Conservation (phyloP, 2,329 filamentous ascomycete species). For the Cytospora chrysosperma region DNA sequence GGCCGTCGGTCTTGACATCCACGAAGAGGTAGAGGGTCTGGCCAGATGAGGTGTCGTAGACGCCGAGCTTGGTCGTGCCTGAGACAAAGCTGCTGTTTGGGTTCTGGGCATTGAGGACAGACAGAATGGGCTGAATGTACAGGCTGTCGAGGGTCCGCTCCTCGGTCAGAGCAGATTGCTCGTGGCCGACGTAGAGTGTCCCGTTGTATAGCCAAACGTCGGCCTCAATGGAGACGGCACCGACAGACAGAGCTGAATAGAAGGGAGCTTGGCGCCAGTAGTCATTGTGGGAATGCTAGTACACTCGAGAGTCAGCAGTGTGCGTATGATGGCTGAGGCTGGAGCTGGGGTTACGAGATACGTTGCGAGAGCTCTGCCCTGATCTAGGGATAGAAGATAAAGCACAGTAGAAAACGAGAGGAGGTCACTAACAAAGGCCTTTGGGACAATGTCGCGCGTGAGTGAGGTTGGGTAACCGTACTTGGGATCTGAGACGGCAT, state of each 20-base stretch:
- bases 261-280: slow-evolving; percentile 67
- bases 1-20: slow-evolving; percentile 62
- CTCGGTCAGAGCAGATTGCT: slow-evolving; percentile 48
- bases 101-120: slow-evolving; percentile 54
- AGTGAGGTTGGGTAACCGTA: slow-evolving; percentile 51
- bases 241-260: slow-evolving; percentile 57
- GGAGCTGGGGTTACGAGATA: not conserved
- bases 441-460: slow-evolving; percentile 52
- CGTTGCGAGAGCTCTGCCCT: not conserved
- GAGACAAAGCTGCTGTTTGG: slow-evolving; percentile 45
- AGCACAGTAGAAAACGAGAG: not conserved
- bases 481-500: slow-evolving; percentile 28
- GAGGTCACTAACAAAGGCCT: slow-evolving; percentile 42
- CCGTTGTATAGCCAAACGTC: slow-evolving; percentile 62
- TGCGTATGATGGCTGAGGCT: not conserved
- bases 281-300: slow-evolving; percentile 64
- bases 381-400: not conserved
- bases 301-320: not conserved
- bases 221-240: slow-evolving; percentile 64
- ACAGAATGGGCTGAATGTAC: slow-evolving; percentile 61
- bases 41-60: slow-evolving; percentile 51
- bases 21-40: slow-evolving; percentile 62
- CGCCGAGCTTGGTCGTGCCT: slow-evolving; percentile 44
- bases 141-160: slow-evolving; percentile 57
- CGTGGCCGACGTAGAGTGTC: slow-evolving; percentile 64